These are phyloP conservation scores for Conticribra weissflogii DNA, from an alignment of 108 stramenopile genomes.

Conservation along the genomic window DNA sequence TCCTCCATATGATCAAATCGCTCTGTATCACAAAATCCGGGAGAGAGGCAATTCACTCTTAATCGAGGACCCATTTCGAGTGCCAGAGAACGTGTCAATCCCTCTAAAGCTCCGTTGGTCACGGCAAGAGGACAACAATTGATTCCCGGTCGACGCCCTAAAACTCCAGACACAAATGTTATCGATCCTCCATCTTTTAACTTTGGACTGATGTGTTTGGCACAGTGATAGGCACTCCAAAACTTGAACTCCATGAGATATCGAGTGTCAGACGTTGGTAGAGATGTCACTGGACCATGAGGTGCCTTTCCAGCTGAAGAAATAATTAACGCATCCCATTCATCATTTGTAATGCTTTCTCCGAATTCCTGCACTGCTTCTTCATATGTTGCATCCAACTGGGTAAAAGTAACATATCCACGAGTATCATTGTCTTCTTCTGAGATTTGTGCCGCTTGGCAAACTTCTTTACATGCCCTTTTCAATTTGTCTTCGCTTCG, in stretches of 20 bases:
- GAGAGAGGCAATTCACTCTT: constrained; percentile 68
- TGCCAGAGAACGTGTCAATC: constrained; percentile 65
- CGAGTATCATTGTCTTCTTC: not conserved
- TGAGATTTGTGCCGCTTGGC: constrained; percentile 1
- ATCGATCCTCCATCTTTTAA: constrained; percentile 43
- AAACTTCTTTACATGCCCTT: constrained; percentile 30
- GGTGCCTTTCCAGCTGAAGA: constrained; percentile 68
- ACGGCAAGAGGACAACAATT: constrained; percentile 67
- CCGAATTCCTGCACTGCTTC: constrained; percentile 49
- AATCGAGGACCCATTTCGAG: constrained; percentile 63
- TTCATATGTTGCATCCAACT: constrained; percentile 62
- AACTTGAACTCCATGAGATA: constrained; percentile 59
- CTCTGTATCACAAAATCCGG: constrained; percentile 78
- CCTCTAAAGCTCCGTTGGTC: constrained; percentile 74
- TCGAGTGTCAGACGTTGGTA: constrained; percentile 50
- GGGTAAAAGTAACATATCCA: constrained; percentile 20
- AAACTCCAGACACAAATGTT: constrained; percentile 61
- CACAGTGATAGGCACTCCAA: constrained; percentile 67
- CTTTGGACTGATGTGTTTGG: constrained; percentile 56
- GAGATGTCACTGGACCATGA: constrained; percentile 52
- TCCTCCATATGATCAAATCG: constrained; percentile 70
- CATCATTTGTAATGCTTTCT: constrained; percentile 11
- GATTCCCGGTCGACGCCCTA: constrained; percentile 68
- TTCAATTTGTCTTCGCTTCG: constrained; percentile 53
- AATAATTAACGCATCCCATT: constrained; percentile 61